Base-by-base conservation (phyloP, 1,284 basidiomycete genomes). In the Ceratobasidium sp. region DNA sequence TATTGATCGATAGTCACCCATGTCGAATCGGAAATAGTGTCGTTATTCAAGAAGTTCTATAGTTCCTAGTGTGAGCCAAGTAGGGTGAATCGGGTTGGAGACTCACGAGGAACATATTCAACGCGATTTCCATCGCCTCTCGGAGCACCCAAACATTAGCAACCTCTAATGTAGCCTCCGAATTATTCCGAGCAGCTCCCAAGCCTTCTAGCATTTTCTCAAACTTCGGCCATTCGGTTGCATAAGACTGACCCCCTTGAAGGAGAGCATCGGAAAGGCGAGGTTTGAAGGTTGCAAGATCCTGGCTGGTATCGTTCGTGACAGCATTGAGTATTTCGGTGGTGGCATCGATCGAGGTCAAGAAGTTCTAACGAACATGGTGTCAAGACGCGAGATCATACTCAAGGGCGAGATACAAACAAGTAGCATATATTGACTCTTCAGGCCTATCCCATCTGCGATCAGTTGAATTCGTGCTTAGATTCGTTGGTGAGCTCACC, bases 1-100 rank as follows among this genome's bases (percentile, higher is more conserved):
- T 67, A 67, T 20, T 26, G 42, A 5, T 12, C 13, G 23, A 67
- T 67, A 13, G n/a, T 26, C n/a, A n/a, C 13, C 23, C n/a, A 46
- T 23, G 23, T 26, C 17, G 23, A n/a, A 10, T 50, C 65, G 10
- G 65, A 38, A 23, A 67, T 67, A 12, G 65, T 50, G 4, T 52
- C 65, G 33, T 73, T 73, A 3, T n/a, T 23, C 69, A 61, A 61
- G 15, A 73, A 73, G 42, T 20, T 46, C 69, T 73, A 26, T 59
- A 4, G 33, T 4, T 33, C 33, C 33, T 33, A 4, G 33, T 4
- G 33, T 33, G 33, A 33, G 33, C 33, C 33, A 33, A 33, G 33
- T 33, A 33, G 4, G 33, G 33, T 33, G 33, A 33, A 33, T 33
- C 33, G 33, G 33, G 33, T 33, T 23, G 9, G 44, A 13, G 38